Conservation (phyloP, 2,329 filamentous ascomycete genomes). For the Alternaria alternata region DNA sequence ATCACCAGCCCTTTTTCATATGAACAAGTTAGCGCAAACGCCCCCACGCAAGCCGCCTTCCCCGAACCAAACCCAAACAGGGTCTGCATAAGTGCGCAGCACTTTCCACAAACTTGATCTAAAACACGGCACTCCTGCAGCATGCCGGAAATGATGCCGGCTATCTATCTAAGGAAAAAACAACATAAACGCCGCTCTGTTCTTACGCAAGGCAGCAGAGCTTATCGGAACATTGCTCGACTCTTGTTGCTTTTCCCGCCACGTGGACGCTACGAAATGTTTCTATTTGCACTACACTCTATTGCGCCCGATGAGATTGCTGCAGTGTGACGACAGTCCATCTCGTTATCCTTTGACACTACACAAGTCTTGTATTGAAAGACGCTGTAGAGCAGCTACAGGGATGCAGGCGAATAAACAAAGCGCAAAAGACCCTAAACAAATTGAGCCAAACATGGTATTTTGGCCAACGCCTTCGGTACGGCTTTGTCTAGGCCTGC, state of each 20-base stretch:
- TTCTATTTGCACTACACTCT: background rate
- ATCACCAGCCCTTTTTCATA: background rate
- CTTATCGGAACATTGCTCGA: background rate
- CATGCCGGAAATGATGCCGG: background rate
- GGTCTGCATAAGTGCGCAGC: background rate
- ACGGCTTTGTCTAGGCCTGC: background rate
- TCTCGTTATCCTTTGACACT: background rate
- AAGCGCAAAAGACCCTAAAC: background rate
- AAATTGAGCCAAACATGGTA: background rate
- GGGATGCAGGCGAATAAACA: background rate
- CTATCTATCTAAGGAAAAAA: background rate
- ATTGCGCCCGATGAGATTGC: background rate
- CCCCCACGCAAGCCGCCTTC: background rate
- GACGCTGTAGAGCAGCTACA: background rate
- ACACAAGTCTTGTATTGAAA: background rate
- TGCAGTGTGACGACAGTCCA: background rate
- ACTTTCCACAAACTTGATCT: background rate
- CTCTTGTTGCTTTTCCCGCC: background rate
- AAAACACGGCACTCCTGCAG: background rate
- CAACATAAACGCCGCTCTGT: background rate
- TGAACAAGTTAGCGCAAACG: background rate
- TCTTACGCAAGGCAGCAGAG: background rate
- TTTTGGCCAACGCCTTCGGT: background rate
- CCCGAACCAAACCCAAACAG: background rate
- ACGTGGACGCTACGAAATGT: background rate